These are phyloP conservation scores for Ehretia macrophylla DNA, from an alignment of 257 asterid genomes.

Conservation along the genomic window DNA sequence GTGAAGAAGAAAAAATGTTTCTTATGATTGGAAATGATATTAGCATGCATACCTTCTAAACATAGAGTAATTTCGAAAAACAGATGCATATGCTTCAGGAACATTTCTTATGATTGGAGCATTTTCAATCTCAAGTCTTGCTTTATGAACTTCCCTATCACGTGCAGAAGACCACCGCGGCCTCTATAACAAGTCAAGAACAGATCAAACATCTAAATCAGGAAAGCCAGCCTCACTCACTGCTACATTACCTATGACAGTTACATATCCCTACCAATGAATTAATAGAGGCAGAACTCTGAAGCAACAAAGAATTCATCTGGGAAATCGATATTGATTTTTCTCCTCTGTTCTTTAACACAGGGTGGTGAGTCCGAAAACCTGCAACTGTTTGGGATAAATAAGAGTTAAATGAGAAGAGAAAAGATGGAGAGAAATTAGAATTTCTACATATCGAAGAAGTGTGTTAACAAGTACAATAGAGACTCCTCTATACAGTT, in stretches of 20 bases:
- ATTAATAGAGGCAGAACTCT: conserved; percentile 21
- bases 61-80: conserved; percentile 53
- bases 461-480: no score
- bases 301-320: conserved; percentile 40
- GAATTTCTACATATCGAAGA: not conserved
- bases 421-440: conserved; percentile 4
- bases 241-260: not conserved
- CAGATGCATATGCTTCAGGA: conserved; percentile 30
- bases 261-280: conserved; percentile 28
- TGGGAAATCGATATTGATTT: conserved; percentile 33
- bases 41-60: conserved; percentile 38
- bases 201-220: conserved; percentile 15
- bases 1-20: no score
- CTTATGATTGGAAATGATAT: no score
- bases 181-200: conserved; percentile 36
- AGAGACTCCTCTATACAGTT: no score
- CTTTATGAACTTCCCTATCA: conserved; percentile 44
- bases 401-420: no score
- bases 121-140: conserved; percentile 37
- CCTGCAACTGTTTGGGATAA: conserved; percentile 17
- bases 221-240: conserved; percentile 1
- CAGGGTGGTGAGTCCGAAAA: conserved; percentile 14
- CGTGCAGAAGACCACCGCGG: conserved; percentile 32
- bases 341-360: conserved; percentile 18
- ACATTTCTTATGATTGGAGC: conserved; percentile 36